Percentiles rank a stretch among this genome's conserved stretches.
Evolutionary conservation across 768 basidiomycete species (phyloP).

Genomic region (Filobasidium floriforme): DNA sequence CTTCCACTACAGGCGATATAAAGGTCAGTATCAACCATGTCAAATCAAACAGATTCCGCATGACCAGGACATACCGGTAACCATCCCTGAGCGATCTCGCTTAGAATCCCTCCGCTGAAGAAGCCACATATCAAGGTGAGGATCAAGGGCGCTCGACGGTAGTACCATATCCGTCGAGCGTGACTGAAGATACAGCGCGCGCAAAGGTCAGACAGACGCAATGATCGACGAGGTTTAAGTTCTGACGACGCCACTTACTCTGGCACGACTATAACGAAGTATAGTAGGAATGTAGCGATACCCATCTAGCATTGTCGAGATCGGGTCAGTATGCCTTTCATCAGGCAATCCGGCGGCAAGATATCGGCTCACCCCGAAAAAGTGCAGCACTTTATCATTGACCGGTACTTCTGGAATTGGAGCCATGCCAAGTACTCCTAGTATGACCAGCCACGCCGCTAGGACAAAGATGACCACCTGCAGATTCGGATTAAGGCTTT

Average conservation of each 20-base stretch:
- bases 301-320: slow-evolving; percentile 33
- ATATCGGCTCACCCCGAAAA: slow-evolving; percentile 39
- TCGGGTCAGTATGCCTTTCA: slow-evolving; percentile 16
- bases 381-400: slow-evolving; percentile 44
- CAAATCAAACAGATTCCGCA: background rate
- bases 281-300: slow-evolving; percentile 41
- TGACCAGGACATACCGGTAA: slow-evolving; percentile 38
- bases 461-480: slow-evolving; percentile 39
- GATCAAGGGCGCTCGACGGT: slow-evolving; percentile 38
- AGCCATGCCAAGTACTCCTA: slow-evolving; percentile 40
- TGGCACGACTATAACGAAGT: slow-evolving; percentile 43
- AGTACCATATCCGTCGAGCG: slow-evolving; percentile 40
- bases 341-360: background rate
- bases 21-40: background rate
- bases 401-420: slow-evolving; percentile 37
- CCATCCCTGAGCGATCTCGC: slow-evolving; percentile 36
- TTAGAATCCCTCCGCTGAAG: slow-evolving; percentile 37
- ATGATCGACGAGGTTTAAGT: background rate
- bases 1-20: slow-evolving; percentile 34
- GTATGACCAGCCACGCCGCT: slow-evolving; percentile 37
- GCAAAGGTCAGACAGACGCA: background rate
- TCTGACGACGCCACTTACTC: slow-evolving; percentile 28
- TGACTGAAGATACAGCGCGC: slow-evolving; percentile 22
- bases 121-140: slow-evolving; percentile 33
- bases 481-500: background rate